Evolutionary conservation across 2,329 filamentous ascomycete species (phyloP), one percentile per base, ranked within the genome.

Genomic region (Colletotrichum sp.): DNA sequence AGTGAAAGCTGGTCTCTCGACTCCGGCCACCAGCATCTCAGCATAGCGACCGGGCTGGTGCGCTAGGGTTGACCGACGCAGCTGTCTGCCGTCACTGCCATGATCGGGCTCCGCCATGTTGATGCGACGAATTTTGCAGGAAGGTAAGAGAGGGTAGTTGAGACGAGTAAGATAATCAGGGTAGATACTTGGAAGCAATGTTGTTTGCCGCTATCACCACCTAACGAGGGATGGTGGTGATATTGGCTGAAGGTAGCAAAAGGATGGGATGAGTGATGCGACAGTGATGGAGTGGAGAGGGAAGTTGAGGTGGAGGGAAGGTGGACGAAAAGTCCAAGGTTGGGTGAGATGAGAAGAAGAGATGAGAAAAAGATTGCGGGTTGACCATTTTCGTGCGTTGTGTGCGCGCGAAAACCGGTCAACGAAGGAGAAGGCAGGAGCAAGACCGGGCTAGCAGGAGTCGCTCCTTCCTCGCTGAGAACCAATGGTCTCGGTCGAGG

Each of bases 31-130:
- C 21, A 70, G 59, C 15, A 44, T n/a, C 44, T 83, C 80, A 15
- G 72, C 70, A 59, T 84, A 84, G 2, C 79, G 78, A 9, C 78
- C 78, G 10, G 80, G 80, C 12, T 72, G 76, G 10, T 69, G 70
- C 6, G 21, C 55, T 8, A 74, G n/a, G 21, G 65, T 77, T 18
- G 63, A 67, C 24, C 26, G 63, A 34, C 69, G 63, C 52, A 76
- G 65, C 30, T 44, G 44, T 49, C 70, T 57, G 26, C 21, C 49
- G 10, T 52, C 8, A 13, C 49, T 8, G 18, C 13, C 28, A 30
- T 52, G 36, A 26, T 66, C 39, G 13, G 24, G 24, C 26, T 66
- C 62, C 24, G 52, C 66, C 62, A 74, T 75, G 36, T 26, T 30
- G 32, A 55, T 18, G 69, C 60, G 55, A 10, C n/a, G 34, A 30